These are phyloP conservation scores for Solanum raphanifolium DNA, from an alignment of 257 asterid species.

Conservation along the genomic window DNA sequence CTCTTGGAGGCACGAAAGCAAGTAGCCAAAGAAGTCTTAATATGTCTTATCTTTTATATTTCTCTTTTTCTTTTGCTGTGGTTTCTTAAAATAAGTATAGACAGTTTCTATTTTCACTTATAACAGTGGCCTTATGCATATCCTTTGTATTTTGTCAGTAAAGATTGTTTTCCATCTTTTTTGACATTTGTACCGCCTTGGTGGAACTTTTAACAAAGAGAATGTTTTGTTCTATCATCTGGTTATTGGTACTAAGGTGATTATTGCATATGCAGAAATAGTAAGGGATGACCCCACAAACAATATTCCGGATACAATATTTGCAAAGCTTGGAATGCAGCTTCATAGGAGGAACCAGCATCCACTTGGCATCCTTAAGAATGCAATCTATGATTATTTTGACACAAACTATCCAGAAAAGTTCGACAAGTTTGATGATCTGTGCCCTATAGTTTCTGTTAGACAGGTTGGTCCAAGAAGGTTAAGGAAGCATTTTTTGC, in stretches of 20 bases:
- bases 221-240: neutral
- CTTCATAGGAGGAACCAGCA: constrained; percentile 85
- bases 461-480: constrained; percentile 40
- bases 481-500: neutral
- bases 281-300: constrained; percentile 86
- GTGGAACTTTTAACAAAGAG: neutral
- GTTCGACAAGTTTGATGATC: constrained; percentile 67
- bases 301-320: constrained; percentile 80
- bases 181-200: neutral
- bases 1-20: neutral
- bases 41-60: neutral
- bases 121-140: neutral
- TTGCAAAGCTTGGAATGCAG: constrained; percentile 90
- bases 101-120: neutral
- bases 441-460: constrained; percentile 67
- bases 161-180: neutral
- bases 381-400: constrained; percentile 73
- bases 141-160: neutral
- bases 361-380: constrained; percentile 81
- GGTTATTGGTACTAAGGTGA: neutral
- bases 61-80: neutral
- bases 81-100: neutral
- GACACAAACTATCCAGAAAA: constrained; percentile 60
- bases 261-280: constrained; percentile 43
- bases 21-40: neutral